phyloP scores from a whole-genome alignment of 1,284 basidiomycete genomes.

The Malassezia slooffiae region DNA sequence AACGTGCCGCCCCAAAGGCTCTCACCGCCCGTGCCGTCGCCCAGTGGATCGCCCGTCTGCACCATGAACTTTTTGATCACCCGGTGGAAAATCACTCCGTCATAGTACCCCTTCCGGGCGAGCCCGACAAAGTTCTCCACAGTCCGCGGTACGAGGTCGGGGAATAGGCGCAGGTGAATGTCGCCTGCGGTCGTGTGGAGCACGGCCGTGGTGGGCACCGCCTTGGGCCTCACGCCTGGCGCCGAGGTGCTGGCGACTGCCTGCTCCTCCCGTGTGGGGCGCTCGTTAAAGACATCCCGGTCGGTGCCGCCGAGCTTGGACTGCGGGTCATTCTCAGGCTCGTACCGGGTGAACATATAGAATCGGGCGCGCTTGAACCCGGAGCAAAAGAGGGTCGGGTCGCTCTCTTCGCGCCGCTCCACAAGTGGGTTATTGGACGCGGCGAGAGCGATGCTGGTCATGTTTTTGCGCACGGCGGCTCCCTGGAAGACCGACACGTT shows the following conservation, averaged over 20 bases:
- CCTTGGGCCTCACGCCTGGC: constrained; percentile 51
- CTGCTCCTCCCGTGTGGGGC: constrained; percentile 90
- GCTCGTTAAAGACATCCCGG: constrained; percentile 96
- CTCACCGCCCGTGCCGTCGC: constrained; percentile 87
- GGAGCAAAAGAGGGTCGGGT: constrained; percentile 85
- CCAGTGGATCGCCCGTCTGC: constrained; percentile 92
- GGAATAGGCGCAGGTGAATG: constrained; percentile 73
- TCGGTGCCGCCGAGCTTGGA: constrained; percentile 55
- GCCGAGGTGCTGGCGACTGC: constrained; percentile 64
- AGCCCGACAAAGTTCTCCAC: constrained; percentile 97
- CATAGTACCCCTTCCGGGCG: constrained; percentile 81
- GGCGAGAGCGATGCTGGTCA: constrained; percentile 82
- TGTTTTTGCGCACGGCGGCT: constrained; percentile 70
- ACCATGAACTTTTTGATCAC: constrained; percentile 99
- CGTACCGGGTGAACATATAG: constrained; percentile 86
- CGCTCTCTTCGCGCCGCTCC: constrained; percentile 57
- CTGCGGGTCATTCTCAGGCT: constrained; percentile 67
- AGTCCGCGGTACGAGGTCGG: constrained; percentile 78
- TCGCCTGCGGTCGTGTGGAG: constrained; percentile 94
- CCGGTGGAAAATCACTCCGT: constrained; percentile 89
- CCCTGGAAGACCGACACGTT: constrained; percentile 86
- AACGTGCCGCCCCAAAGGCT: constrained; percentile 90
- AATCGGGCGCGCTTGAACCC: constrained; percentile 89
- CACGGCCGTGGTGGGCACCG: constrained; percentile 52
- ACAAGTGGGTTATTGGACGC: constrained; percentile 90